phyloP scores from a whole-genome alignment of 1,139 yeast species.

The Debaryomyces singareniensis region DNA sequence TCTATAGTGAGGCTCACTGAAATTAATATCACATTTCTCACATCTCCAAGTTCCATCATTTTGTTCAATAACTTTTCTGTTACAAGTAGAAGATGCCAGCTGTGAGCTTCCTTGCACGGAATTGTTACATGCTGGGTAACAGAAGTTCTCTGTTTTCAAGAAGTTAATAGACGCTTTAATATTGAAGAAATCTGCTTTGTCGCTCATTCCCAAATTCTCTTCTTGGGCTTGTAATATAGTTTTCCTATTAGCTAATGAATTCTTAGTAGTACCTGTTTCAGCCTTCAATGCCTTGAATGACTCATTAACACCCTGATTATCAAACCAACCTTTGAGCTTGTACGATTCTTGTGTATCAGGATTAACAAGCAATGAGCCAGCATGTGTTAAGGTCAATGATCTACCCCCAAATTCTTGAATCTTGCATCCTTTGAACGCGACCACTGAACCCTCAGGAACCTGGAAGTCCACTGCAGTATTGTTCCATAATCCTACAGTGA shows the following conservation, averaged over 20 bases:
- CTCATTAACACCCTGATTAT: slow-evolving; percentile 62
- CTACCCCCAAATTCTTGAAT: slow-evolving; percentile 89
- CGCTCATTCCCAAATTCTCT: slow-evolving; percentile 66
- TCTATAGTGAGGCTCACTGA: slow-evolving; percentile 67
- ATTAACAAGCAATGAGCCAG: slow-evolving; percentile 68
- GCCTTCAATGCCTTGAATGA: slow-evolving; percentile 56
- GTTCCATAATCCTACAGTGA: slow-evolving; percentile 87
- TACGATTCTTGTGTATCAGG: slow-evolving; percentile 91
- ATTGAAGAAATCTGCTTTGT: slow-evolving; percentile 72
- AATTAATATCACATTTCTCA: slow-evolving; percentile 76
- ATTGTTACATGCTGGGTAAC: slow-evolving; percentile 85
- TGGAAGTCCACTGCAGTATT: slow-evolving; percentile 73
- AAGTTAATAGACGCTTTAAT: slow-evolving; percentile 69
- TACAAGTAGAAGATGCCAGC: slow-evolving; percentile 44
- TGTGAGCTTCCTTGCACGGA: slow-evolving; percentile 24
- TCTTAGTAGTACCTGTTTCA: slow-evolving; percentile 22
- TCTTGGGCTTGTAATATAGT: slow-evolving; percentile 62
- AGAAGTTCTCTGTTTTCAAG: slow-evolving; percentile 67
- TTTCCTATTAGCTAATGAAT: slow-evolving; percentile 46
- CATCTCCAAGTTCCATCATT: slow-evolving; percentile 85
- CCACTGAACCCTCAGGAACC: slow-evolving; percentile 73
- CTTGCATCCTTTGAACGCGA: slow-evolving; percentile 87
- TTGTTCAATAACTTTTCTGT: slow-evolving; percentile 73
- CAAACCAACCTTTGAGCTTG: slow-evolving; percentile 91
- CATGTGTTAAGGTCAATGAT: slow-evolving; percentile 71